These are phyloP conservation scores for Entomortierella beljakovae DNA, from an alignment of 192 early-diverging fungal species.

Conservation along the genomic window DNA sequence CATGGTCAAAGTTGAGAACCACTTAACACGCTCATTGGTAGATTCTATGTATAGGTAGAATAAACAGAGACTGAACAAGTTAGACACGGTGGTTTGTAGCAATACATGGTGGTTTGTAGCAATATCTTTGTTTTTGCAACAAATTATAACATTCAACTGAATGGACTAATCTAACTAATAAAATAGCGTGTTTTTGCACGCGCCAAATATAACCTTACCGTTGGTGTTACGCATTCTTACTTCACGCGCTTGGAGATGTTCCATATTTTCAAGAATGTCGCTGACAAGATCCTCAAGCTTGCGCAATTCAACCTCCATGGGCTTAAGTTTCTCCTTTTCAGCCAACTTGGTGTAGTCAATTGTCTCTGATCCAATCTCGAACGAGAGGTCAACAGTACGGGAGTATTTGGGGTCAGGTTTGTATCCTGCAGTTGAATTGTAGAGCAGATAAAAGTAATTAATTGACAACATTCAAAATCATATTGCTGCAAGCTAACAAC, in stretches of 20 bases:
- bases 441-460: constrained; percentile 43
- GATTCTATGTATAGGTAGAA: constrained; percentile 68
- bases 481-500: not conserved
- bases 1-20: constrained; percentile 83
- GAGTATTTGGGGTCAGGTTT: constrained; percentile 63
- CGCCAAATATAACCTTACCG: constrained; percentile 57
- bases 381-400: constrained; percentile 78
- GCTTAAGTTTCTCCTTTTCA: constrained; percentile 84
- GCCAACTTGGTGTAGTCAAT: constrained; percentile 77
- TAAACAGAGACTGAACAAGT: no score
- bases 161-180: no score
- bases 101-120: no score
- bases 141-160: no score
- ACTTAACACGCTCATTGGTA: constrained; percentile 89
- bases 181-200: no score
- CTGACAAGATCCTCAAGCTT: constrained; percentile 81
- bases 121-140: no score
- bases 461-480: constrained; percentile 1
- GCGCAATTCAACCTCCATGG: constrained; percentile 89
- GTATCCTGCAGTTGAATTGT: constrained; percentile 52
- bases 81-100: no score
- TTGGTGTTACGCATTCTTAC: constrained; percentile 89
- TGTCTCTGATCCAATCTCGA: constrained; percentile 89
- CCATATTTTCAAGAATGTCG: constrained; percentile 88
- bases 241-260: constrained; percentile 85